Base-by-base conservation (phyloP, 352 stramenopile species). In the Pythium sp. region DNA sequence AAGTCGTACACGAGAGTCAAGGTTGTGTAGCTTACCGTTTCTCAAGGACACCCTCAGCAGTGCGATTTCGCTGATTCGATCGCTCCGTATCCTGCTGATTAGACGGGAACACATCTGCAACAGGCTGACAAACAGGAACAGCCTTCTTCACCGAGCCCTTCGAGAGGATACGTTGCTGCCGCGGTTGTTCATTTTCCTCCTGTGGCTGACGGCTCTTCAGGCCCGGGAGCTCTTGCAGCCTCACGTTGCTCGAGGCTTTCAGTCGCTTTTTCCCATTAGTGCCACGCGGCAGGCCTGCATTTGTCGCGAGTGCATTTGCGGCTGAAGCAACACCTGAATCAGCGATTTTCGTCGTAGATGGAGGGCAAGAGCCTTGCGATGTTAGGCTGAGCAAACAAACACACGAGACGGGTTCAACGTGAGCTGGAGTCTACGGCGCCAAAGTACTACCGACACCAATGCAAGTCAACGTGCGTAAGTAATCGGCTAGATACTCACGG, bases 11-110 rank as follows among this genome's bases (percentile, higher is more conserved):
- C 3, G 8, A 11, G 14, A 24, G 8, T 18, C 22, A n/a, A 32
- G 20, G 9, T 7, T 14, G 18, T 12, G n/a, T 8, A 18, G 53
- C n/a, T 2, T 36, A 57, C 57, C 36, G 36, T 51, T 15, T 43
- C 7, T 58, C 12, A 8, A 58, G 7, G 30, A 32, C 30, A 32
- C 30, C 30, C 5, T 3, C 30, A 32, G 30, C 30, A 26, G 28
- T 7, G 12, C 34, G 22, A 30, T 30, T 66, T 4, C 14, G 22
- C 22, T 53, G 24, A 28, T 62, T 53, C 20, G 43, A 41, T 12
- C 56, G 64, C 12, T 53, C 54, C 0, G n/a, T 62, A 6, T 82
- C 72, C 20, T 82, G 70, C 32, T 84, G 75, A 54, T 84, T 82
- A 46, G 70, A 80, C 20, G 59, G 22, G 30, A 24, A 12, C 18